Conservation (phyloP, 169 alveolate genomes). For the Nephromyces sp. region DNA sequence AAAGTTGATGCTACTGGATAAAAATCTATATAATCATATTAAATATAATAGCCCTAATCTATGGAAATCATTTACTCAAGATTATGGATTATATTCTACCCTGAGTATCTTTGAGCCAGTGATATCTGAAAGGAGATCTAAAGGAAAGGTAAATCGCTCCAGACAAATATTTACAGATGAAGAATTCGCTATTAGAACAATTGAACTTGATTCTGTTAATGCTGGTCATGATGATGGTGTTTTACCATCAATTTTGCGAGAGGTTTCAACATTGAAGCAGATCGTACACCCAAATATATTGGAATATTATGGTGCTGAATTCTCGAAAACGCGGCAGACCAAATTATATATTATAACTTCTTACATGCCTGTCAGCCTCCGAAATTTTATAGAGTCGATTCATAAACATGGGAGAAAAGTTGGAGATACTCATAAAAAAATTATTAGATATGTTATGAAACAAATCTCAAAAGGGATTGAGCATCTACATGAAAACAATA, state of each 20-base stretch:
- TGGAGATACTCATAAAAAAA: neutral
- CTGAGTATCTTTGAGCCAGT: neutral
- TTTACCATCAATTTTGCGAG: constrained; percentile 61
- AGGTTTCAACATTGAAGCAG: constrained; percentile 42
- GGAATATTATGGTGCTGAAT: neutral
- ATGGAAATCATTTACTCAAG: neutral
- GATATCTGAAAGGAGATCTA: neutral
- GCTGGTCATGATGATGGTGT: constrained; percentile 69
- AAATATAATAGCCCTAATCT: neutral
- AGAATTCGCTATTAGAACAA: constrained; percentile 48
- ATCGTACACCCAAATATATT: constrained; percentile 22
- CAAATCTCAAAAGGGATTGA: constrained; percentile 80
- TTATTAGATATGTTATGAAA: constrained; percentile 46
- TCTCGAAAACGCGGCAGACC: neutral
- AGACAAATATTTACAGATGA: neutral
- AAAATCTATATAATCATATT: neutral
- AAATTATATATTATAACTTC: neutral
- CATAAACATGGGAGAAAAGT: no score
- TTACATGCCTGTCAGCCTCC: neutral
- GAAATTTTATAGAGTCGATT: neutral
- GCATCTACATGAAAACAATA: constrained; percentile 74
- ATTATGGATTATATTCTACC: neutral
- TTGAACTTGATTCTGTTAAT: constrained; percentile 50
- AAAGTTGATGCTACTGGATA: neutral
- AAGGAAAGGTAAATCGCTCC: neutral